Evolutionary conservation across 2,329 filamentous ascomycete species (phyloP), one percentile per base, ranked within the genome.

Genomic region (Pyricularia pennisetigena): DNA sequence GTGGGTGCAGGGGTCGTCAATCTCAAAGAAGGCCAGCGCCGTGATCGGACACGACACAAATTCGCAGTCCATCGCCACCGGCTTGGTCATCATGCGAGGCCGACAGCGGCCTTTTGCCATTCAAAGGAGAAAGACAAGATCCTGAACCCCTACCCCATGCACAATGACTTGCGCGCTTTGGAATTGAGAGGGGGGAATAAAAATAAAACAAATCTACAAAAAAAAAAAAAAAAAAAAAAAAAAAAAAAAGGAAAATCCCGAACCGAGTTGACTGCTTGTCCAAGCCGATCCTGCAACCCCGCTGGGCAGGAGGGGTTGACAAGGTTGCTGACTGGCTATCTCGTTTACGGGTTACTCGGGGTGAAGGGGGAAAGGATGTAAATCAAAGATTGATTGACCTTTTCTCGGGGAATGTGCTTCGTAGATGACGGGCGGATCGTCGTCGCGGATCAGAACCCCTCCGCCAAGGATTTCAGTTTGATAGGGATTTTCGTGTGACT

Each of bases 31-130:
- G 28, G 81, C 81, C 35, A 90, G 78, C 3, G 86, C 86, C 26
- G 88, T 90, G 68, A 90, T 80, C 64, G 88, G 87, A 68, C 80
- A 82, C 29, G 84, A 78, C 30, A 81, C 77, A 66, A 81, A 78
- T 69, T 80, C 78, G 70, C 78, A 72, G 73, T 71, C 41, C 16
- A 68, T 24, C 9, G 49, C n/a, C 24, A 61, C 49, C 62, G 57
- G 23, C 23, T 26, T 61, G 23, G 57, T n/a, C 57, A 61, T 61
- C 23, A 26, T 61, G 16, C 1, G 10, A 28, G 57, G 57, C 57
- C 23, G 23, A 23, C 32, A 41, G 32, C 23, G 57, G 41, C 41
- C 41, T n/a, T 61, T 4, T 61, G 57, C n/a, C 57, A 26, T 61
- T 24, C 2, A 28, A 20, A 16, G 24, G 23, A 59, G 5, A 12